Conservation (phyloP, 768 basidiomycete genomes). For the Tricholoma saponaceum region DNA sequence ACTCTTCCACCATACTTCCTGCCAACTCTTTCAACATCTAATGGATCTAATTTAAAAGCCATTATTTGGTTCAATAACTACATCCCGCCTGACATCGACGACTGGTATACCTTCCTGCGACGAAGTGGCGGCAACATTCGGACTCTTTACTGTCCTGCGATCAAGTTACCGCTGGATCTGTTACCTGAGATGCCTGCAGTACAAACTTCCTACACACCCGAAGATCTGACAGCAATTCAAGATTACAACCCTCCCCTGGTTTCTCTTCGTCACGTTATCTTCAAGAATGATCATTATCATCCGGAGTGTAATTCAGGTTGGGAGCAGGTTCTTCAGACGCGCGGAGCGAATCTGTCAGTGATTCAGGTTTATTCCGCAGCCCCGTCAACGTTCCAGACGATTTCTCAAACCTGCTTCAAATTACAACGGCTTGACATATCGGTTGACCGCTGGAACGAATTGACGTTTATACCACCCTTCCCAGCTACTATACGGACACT, state of each 20-base stretch:
- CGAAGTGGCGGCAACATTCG: slow-evolving; percentile 2
- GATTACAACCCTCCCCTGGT: not conserved
- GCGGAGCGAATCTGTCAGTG: slow-evolving; percentile 7
- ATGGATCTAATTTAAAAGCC: slow-evolving; percentile 6
- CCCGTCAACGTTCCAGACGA: not conserved
- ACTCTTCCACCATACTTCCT: not conserved
- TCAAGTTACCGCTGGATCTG: not conserved
- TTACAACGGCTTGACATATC: slow-evolving; percentile 12
- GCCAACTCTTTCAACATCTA: slow-evolving; percentile 1
- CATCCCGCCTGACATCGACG: not conserved
- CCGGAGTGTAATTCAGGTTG: not conserved
- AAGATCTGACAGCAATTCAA: not conserved
- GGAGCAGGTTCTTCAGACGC: slow-evolving; percentile 1
- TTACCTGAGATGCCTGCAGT: not conserved
- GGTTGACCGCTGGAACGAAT: not conserved
- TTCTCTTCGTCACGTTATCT: slow-evolving; percentile 1
- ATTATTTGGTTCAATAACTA: slow-evolving; percentile 1
- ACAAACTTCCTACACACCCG: not conserved
- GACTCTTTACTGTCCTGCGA: not conserved
- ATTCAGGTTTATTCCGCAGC: slow-evolving; percentile 5
- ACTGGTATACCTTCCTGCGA: slow-evolving; percentile 10
- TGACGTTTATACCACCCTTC: not conserved
- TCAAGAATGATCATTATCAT: not conserved
- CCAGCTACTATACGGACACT: slow-evolving; percentile 9
- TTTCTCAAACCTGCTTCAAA: slow-evolving; percentile 6